Conservation (phyloP, 2,329 filamentous ascomycete species). For the Trichophyton simii region DNA sequence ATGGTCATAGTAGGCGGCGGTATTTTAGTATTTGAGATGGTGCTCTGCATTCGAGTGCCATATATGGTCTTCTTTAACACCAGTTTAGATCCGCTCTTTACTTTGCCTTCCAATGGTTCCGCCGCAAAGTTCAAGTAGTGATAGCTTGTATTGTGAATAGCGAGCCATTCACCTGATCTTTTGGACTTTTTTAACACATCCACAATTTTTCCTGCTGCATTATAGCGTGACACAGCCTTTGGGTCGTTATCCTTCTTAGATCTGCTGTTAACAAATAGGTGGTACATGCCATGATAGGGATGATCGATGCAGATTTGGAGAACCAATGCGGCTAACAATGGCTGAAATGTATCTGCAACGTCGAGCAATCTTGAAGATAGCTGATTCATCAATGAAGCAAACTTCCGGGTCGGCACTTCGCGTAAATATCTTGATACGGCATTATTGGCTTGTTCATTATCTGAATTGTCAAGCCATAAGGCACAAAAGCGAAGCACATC, state of each 20-base stretch:
- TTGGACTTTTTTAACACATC: slow-evolving; percentile 45
- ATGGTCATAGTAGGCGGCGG: slow-evolving; percentile 86
- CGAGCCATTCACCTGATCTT: slow-evolving; percentile 47
- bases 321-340: slow-evolving; percentile 58
- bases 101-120: slow-evolving; percentile 43
- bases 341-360: slow-evolving; percentile 58
- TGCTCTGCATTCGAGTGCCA: slow-evolving; percentile 51
- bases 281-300: slow-evolving; percentile 94
- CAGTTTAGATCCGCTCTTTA: slow-evolving; percentile 55
- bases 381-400: slow-evolving; percentile 88
- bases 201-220: slow-evolving; percentile 58
- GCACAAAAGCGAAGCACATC: slow-evolving; percentile 86
- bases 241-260: slow-evolving; percentile 58
- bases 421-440: slow-evolving; percentile 59
- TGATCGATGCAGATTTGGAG: slow-evolving; percentile 81
- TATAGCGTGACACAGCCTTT: slow-evolving; percentile 58
- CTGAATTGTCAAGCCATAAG: slow-evolving; percentile 80
- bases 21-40: slow-evolving; percentile 53
- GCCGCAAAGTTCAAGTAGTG: slow-evolving; percentile 41
- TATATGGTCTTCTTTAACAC: slow-evolving; percentile 50
- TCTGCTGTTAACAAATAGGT: slow-evolving; percentile 74
- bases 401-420: slow-evolving; percentile 77
- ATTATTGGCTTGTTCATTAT: slow-evolving; percentile 62
- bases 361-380: slow-evolving; percentile 82
- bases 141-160: slow-evolving; percentile 62